These are phyloP conservation scores for Vitis hybrid DNA, from an alignment of 177 flowering plant species.

Conservation along the genomic window DNA sequence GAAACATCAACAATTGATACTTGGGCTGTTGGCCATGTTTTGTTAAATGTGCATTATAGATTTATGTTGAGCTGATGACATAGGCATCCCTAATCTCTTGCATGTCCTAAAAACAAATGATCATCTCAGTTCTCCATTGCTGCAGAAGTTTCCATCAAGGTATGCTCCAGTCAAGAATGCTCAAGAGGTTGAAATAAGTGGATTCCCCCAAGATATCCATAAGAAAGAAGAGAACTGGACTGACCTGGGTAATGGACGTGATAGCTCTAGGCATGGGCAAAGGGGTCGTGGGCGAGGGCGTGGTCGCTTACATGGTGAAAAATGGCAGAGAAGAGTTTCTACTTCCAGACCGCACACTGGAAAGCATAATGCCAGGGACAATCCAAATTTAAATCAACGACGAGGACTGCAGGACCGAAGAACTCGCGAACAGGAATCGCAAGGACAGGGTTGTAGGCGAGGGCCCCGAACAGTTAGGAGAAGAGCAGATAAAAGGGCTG, in stretches of 20 bases:
- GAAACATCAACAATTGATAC: too few species aligned
- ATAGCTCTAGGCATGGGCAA: conserved; percentile 40
- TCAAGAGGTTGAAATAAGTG: conserved; percentile 35
- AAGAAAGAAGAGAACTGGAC: conserved; percentile 37
- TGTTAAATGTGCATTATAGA: too few species aligned
- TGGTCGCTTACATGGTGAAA: conserved; percentile 43
- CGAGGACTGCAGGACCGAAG: conserved; percentile 21
- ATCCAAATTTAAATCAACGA: conserved; percentile 24
- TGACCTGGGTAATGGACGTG: conserved; percentile 28
- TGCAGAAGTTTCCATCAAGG: conserved; percentile 58
- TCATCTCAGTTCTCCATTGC: not conserved
- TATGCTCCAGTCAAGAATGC: conserved; percentile 44
- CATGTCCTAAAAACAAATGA: not conserved
- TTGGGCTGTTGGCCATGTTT: too few species aligned
- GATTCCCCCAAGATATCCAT: conserved; percentile 19
- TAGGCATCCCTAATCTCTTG: too few species aligned
- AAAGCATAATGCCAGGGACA: conserved; percentile 25
- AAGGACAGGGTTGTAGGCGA: conserved; percentile 43
- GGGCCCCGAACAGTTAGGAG: conserved; percentile 66
- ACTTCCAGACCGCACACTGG: conserved; percentile 26
- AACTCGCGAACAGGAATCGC: not conserved
- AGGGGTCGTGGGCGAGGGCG: conserved; percentile 51
- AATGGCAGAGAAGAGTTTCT: conserved; percentile 35
- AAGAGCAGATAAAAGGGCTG: conserved; percentile 37
- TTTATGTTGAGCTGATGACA: too few species aligned